Evolutionary conservation across 78 protist genomes (phyloP).

Genomic region (Pigoraptor vietnamica): DNA sequence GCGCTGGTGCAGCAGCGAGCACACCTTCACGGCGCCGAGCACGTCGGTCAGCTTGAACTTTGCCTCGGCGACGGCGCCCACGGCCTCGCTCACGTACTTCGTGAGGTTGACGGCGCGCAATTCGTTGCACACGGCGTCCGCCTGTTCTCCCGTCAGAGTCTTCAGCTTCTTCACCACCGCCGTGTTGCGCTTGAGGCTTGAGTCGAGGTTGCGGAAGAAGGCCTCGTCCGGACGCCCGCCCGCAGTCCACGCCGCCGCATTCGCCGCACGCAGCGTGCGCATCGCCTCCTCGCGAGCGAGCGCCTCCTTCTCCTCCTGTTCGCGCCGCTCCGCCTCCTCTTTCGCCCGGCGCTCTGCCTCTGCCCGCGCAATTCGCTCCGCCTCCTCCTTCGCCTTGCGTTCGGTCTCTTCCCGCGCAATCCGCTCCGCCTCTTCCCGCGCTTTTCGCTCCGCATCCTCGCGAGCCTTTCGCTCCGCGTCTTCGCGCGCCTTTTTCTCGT

Average conservation of each 20-base stretch:
- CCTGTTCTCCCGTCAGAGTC: neutral
- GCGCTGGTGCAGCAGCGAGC: constrained; percentile 11
- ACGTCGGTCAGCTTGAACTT: constrained; percentile 20
- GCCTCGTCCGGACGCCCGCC: neutral
- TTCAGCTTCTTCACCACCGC: constrained; percentile 21
- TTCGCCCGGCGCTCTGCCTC: neutral
- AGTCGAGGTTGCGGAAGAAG: neutral
- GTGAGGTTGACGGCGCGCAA: constrained; percentile 6
- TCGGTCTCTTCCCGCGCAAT: too few species aligned
- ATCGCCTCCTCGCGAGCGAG: neutral
- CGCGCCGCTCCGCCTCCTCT: neutral
- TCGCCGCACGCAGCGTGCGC: neutral
- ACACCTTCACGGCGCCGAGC: neutral
- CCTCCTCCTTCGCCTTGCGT: neutral
- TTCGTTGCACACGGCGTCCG: constrained; percentile 9
- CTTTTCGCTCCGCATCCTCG: too few species aligned
- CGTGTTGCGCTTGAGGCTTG: constrained; percentile 13
- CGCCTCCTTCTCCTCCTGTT: neutral
- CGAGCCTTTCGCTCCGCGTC: neutral
- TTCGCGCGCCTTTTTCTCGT: neutral
- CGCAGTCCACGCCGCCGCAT: neutral
- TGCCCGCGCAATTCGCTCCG: neutral
- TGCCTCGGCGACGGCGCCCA: constrained; percentile 11
- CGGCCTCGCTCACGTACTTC: constrained; percentile 24
- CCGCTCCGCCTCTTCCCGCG: too few species aligned